Conservation (phyloP, 2,329 filamentous ascomycete genomes). For the Aspergillus sp. region DNA sequence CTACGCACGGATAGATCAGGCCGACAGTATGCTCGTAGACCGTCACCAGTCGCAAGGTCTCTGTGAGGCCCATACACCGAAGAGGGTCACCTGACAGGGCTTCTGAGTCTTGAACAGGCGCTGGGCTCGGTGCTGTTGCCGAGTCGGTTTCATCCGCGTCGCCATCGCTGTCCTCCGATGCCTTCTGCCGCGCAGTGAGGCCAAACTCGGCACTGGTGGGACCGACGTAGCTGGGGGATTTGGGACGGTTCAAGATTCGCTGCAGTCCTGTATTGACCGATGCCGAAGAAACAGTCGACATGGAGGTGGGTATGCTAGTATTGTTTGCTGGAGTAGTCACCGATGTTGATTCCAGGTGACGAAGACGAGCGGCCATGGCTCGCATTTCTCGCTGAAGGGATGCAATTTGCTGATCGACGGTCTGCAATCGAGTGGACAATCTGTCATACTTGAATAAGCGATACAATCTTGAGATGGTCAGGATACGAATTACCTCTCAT, state of each 20-base stretch:
- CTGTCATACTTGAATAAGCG: constrained; percentile 9
- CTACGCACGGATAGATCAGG: constrained; percentile 83
- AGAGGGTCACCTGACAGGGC: constrained; percentile 66
- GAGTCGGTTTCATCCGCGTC: constrained; percentile 25
- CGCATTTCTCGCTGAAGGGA: constrained; percentile 33
- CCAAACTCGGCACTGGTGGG: constrained; percentile 42
- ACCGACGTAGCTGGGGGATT: constrained; percentile 37
- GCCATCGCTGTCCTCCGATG: constrained; percentile 19
- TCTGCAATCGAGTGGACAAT: constrained; percentile 21
- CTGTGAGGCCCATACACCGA: constrained; percentile 70
- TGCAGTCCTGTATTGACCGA: constrained; percentile 22
- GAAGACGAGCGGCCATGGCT: constrained; percentile 32
- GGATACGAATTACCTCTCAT: constrained; percentile 20
- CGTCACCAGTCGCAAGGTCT: constrained; percentile 73
- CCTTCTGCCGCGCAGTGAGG: constrained; percentile 22
- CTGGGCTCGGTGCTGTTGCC: constrained; percentile 22
- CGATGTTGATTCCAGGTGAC: constrained; percentile 28
- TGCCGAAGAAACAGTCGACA: constrained; percentile 17
- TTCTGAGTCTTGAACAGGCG: constrained; percentile 27
- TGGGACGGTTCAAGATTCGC: constrained; percentile 36
- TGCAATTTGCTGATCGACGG: constrained; percentile 32
- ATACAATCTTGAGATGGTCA: too few species aligned
- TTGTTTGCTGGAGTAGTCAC: constrained; percentile 15
- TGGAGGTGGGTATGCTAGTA: constrained; percentile 7
- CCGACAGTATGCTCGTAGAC: constrained; percentile 86